Evolutionary conservation across 2,329 filamentous ascomycete genomes (phyloP).

Genomic region (Fusarium oxysporum): DNA sequence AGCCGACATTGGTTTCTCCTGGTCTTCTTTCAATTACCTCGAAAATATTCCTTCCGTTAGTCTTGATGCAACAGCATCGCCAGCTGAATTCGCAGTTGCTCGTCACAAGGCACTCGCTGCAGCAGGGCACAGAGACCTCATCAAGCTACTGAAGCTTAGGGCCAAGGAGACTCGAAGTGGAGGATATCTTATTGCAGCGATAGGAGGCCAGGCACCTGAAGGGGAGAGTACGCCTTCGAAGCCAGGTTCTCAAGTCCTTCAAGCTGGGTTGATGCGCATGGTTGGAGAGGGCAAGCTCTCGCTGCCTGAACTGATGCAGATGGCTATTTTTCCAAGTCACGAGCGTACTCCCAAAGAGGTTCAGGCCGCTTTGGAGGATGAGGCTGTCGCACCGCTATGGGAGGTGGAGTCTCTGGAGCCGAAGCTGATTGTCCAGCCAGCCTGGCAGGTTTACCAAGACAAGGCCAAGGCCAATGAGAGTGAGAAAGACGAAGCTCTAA

Average conservation of each 20-base stretch:
- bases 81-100: slow-evolving; percentile 7
- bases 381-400: neutral
- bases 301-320: neutral
- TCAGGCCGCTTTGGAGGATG: neutral
- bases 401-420: neutral
- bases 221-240: neutral
- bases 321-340: slow-evolving; percentile 2
- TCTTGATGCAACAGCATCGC: slow-evolving; percentile 8
- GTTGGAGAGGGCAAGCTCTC: neutral
- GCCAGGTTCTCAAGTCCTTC: neutral
- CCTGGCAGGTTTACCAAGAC: neutral
- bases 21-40: slow-evolving; percentile 18
- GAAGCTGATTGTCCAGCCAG: slow-evolving; percentile 9
- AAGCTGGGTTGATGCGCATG: slow-evolving; percentile 10
- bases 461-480: accelerated
- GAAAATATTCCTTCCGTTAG: neutral
- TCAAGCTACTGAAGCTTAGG: neutral
- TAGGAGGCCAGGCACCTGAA: slow-evolving; percentile 2
- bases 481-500: neutral
- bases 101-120: slow-evolving; percentile 2
- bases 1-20: neutral
- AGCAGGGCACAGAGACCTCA: slow-evolving; percentile 3
- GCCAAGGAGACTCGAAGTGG: neutral
- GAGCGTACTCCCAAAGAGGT: neutral
- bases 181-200: neutral